Conservation (phyloP, 2,329 filamentous ascomycete species). For the Plectosphaerella sp. region DNA sequence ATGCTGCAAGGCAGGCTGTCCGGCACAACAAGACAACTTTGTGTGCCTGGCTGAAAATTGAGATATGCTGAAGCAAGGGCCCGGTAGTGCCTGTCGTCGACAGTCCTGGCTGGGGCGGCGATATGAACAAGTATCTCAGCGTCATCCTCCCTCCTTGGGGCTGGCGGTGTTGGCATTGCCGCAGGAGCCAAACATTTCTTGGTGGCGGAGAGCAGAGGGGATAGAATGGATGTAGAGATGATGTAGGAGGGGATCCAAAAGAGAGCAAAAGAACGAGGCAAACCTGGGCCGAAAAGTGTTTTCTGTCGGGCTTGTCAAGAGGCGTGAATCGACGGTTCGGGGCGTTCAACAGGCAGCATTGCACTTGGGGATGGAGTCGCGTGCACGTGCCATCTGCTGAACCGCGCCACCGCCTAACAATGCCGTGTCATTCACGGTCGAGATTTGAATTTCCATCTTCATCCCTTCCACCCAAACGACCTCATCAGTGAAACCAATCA, state of each 20-base stretch:
- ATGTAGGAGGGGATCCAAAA: neutral
- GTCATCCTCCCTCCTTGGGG: constrained; percentile 16
- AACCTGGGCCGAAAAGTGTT: too few relatives aligned
- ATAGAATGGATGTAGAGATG: neutral
- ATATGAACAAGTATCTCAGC: constrained; percentile 54
- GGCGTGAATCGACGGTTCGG: neutral
- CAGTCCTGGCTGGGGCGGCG: constrained; percentile 41
- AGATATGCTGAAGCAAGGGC: constrained; percentile 46
- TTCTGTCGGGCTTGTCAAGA: too few relatives aligned
- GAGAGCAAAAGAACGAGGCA: too few relatives aligned
- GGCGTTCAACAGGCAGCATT: neutral
- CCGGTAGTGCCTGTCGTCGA: constrained; percentile 45
- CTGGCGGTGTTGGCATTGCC: neutral
- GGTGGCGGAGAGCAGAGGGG: neutral
- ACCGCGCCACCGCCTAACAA: too few relatives aligned
- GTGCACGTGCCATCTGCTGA: too few relatives aligned
- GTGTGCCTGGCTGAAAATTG: constrained; percentile 33
- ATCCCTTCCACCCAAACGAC: too few relatives aligned
- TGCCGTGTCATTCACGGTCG: too few relatives aligned
- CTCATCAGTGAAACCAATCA: too few relatives aligned
- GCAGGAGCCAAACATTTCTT: neutral
- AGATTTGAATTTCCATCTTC: too few relatives aligned
- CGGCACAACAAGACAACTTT: constrained; percentile 3
- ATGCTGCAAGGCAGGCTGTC: constrained; percentile 4
- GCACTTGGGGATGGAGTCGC: too few relatives aligned